Base-by-base conservation (phyloP, 2,329 filamentous ascomycete species). In the Monascus ruber region DNA sequence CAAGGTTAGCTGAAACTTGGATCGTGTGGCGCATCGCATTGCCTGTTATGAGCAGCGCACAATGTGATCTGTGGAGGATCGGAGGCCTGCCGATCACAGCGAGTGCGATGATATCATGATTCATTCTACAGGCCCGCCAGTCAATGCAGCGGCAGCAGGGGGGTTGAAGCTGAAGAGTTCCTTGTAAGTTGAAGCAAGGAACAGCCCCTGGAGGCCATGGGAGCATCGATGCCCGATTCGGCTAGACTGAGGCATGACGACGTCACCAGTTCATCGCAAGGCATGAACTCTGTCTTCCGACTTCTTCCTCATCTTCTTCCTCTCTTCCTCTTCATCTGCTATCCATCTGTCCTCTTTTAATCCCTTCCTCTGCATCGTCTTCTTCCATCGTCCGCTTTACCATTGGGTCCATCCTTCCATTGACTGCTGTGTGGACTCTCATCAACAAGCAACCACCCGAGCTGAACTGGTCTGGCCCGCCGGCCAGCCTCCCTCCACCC, bases 171-270 rank as follows among this genome's bases (percentile, higher is more conserved):
- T 17, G 17, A 17, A 17, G 17, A 17, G 17, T 17, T 17, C 17
- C 17, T 17, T 17, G 17, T 17, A 17, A 17, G 17, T 17, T 17
- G 17, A 17, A 17, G 17, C 17, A 17, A 17, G 17, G 17, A 17
- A 17, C 17, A 17, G 17, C 17, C 17, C 17, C 17, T 17, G 17
- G 17, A 17, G 17, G 17, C 17, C 17, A 17, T 17, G 17, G 17
- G 17, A 17, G 17, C 17, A 17, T 17, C 17, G 17, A 17, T 33
- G 32, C 28, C 48, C 44, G 31, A 39, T 47, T 48, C 29, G 35
- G 50, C 48, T 37, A 40, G 46, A 38, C 31, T 36, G 26, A 39
- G 17, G 10, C 44, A 45, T 47, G 44, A 48, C 48, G 48, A 52
- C 50, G 50, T 52, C 50, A 52, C 50, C 42, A 40, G 31, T 31